phyloP scores from a whole-genome alignment of 2,329 filamentous ascomycete species.

The Hymenoscyphus infarciens region DNA sequence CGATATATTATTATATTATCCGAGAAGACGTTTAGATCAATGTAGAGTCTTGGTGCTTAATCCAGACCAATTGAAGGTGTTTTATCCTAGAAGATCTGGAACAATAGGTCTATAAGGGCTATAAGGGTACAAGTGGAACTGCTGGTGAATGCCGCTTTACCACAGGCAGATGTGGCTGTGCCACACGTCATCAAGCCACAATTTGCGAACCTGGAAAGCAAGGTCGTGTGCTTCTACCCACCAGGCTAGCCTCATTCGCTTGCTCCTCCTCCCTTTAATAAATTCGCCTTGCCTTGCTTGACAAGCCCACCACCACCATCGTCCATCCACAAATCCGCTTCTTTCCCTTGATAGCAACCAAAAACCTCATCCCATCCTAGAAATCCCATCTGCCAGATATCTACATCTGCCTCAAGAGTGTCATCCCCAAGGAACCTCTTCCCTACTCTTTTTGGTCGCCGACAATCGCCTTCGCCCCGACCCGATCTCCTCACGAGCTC shows the following conservation, averaged over 20 bases:
- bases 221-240: neutral
- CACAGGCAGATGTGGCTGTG: neutral
- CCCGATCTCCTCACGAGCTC: constrained; percentile 14
- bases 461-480: constrained; percentile 3
- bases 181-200: constrained; percentile 21
- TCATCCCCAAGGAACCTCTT: neutral
- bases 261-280: constrained; percentile 19
- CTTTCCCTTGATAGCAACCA: constrained; percentile 4
- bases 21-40: neutral
- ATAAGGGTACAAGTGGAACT: neutral
- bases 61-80: neutral
- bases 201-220: neutral
- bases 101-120: neutral
- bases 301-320: too few relatives aligned
- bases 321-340: constrained; percentile 14
- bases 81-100: neutral
- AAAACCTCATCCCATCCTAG: constrained; percentile 1
- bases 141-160: neutral
- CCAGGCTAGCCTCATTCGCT: constrained; percentile 15
- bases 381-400: neutral
- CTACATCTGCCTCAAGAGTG: neutral
- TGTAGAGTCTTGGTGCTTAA: neutral
- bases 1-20: too few relatives aligned
- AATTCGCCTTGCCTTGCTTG: constrained; percentile 17
- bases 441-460: neutral